Evolutionary conservation across 345 rosid species (phyloP).

Genomic region (Sisymbrium altissimum): DNA sequence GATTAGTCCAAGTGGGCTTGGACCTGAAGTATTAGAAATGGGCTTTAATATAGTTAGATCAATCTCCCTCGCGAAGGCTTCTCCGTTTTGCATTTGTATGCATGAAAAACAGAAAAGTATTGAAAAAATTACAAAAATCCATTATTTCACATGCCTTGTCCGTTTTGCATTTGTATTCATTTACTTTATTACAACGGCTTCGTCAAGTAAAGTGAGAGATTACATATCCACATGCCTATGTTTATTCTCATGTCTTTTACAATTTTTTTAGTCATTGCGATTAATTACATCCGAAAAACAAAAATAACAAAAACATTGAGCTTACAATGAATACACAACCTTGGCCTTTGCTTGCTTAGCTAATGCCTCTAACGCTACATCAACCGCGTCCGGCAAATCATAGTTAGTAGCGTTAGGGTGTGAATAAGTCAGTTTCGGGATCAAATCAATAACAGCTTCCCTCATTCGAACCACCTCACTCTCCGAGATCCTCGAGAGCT

Average conservation of each 20-base stretch:
- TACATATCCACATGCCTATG: not conserved
- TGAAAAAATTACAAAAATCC: no score
- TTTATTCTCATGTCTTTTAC: no score
- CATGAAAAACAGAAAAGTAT: no score
- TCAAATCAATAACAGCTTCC: conserved; percentile 1
- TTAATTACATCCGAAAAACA: not conserved
- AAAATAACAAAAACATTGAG: not conserved
- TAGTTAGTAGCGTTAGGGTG: conserved; percentile 18
- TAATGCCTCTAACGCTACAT: conserved; percentile 23
- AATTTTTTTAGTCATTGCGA: not conserved
- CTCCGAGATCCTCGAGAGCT: conserved; percentile 24
- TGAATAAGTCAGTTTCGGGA: conserved; percentile 19
- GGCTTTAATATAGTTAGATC: no score
- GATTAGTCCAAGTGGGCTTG: no score
- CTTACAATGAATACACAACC: not conserved
- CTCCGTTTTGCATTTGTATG: no score
- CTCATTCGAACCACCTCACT: conserved; percentile 17
- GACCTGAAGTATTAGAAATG: no score
- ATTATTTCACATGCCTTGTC: no score
- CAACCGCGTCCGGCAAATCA: conserved; percentile 24
- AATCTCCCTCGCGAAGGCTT: no score
- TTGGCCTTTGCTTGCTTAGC: not conserved
- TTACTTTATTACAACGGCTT: no score
- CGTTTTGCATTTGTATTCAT: no score
- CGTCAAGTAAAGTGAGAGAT: not conserved